Evolutionary conservation across 352 stramenopile genomes (phyloP).

Genomic region (Pythium monospermum): DNA sequence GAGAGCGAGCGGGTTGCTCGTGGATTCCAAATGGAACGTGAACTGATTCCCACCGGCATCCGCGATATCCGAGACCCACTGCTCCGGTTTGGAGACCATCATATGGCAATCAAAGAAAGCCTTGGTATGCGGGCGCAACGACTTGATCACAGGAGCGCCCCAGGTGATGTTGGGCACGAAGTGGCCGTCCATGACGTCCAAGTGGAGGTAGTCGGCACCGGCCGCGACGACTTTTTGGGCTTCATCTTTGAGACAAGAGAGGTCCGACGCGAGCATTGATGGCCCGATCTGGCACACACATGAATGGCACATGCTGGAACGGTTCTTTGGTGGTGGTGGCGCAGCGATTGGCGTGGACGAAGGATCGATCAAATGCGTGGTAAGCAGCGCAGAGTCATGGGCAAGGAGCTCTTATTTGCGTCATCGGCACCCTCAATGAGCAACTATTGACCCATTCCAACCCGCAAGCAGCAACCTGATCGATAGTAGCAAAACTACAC

Average conservation of each 20-base stretch:
- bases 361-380: not conserved
- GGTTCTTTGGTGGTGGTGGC: not conserved
- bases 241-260: constrained; percentile 92
- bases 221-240: constrained; percentile 84
- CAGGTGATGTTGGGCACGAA: constrained; percentile 98
- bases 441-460: not conserved
- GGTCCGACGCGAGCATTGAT: constrained; percentile 92
- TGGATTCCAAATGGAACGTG: constrained; percentile 95
- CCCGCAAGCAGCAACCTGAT: no score
- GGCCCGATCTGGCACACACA: constrained; percentile 89
- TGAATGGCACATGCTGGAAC: constrained; percentile 63
- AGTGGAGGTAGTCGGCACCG: constrained; percentile 94
- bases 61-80: constrained; percentile 95
- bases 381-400: no score
- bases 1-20: constrained; percentile 54
- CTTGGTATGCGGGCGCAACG: constrained; percentile 78
- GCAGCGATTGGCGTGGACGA: not conserved
- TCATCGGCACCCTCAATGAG: not conserved
- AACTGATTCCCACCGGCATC: constrained; percentile 93
- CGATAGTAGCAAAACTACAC: no score
- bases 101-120: constrained; percentile 97
- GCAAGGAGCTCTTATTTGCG: no score
- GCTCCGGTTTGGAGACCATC: constrained; percentile 95
- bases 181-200: constrained; percentile 99
- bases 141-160: constrained; percentile 95